Percentiles rank a stretch among this genome's conserved stretches.
Conservation (phyloP, 2,329 filamentous ascomycete genomes). For the Aspergillus terreus region DNA sequence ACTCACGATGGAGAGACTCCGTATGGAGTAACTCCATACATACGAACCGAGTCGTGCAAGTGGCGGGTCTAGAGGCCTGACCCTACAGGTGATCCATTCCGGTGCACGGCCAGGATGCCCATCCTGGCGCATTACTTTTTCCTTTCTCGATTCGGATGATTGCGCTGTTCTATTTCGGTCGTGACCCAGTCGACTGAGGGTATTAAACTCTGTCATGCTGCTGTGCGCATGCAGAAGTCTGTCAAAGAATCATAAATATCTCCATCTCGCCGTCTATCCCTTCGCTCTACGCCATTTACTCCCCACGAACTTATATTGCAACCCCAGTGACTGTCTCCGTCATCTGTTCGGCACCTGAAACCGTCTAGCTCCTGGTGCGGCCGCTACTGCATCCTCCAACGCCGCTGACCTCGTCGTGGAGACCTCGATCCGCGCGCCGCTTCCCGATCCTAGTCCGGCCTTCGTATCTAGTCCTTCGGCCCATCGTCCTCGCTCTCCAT, state of each 20-base stretch:
- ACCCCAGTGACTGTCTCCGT: neutral
- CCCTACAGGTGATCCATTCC: slow-evolving; percentile 1
- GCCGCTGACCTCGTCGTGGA: neutral
- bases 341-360: neutral
- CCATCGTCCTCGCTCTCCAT: neutral
- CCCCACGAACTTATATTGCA: neutral
- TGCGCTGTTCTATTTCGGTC: slow-evolving; percentile 1
- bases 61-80: neutral
- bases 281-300: neutral
- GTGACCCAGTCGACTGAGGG: neutral
- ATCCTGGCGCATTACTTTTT: neutral
- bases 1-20: neutral
- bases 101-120: neutral
- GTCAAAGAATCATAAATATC: neutral
- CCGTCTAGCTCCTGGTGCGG: neutral
- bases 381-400: neutral
- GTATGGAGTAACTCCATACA: neutral
- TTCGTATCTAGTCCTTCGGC: neutral
- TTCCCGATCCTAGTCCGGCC: neutral
- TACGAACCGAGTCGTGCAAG: too few relatives aligned
- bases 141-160: neutral
- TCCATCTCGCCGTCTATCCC: neutral
- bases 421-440: neutral
- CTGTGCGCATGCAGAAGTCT: neutral
- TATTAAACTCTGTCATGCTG: neutral